A percentile compares a stretch with the other conserved stretches of the same genome.
Conservation (phyloP, 1,284 basidiomycete genomes). For the Rugosomyces carneus region DNA sequence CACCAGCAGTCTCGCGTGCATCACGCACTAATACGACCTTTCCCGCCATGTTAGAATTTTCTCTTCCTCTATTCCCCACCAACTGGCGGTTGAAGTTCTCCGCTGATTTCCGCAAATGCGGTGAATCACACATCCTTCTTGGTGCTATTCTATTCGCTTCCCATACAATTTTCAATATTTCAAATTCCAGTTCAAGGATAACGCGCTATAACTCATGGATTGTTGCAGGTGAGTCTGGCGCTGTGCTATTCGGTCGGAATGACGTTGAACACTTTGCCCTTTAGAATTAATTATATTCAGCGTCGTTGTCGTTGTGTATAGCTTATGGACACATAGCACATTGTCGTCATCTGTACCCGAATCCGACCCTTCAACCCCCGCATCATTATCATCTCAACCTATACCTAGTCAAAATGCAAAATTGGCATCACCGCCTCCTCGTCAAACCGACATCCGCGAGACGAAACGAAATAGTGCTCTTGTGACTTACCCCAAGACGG, state of each 20-base stretch:
- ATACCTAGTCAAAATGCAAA: constrained; percentile 13
- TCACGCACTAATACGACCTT: constrained; percentile 28
- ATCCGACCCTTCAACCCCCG: constrained; percentile 13
- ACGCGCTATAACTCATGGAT: constrained; percentile 33
- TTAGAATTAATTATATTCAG: constrained; percentile 58
- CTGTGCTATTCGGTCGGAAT: constrained; percentile 8
- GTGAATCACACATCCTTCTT: constrained; percentile 50
- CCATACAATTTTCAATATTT: constrained; percentile 23
- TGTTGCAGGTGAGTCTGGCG: constrained; percentile 37
- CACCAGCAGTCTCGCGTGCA: constrained; percentile 24
- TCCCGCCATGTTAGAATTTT: constrained; percentile 37
- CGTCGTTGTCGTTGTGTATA: constrained; percentile 54
- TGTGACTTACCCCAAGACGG: constrained; percentile 29
- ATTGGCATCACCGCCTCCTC: constrained; percentile 37
- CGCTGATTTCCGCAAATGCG: constrained; percentile 51
- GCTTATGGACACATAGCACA: constrained; percentile 54
- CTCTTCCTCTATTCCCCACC: constrained; percentile 36
- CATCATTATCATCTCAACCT: constrained; percentile 21
- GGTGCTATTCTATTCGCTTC: constrained; percentile 46
- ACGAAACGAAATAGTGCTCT: constrained; percentile 30
- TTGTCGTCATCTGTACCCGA: constrained; percentile 17
- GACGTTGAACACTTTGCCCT: not conserved
- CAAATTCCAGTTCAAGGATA: constrained; percentile 14
- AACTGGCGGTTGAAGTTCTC: constrained; percentile 35
- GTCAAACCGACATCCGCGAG: constrained; percentile 40